Evolutionary conservation across 495 filamentous ascomycete species (phyloP), one percentile per base, ranked within the genome.

Genomic region (Baudoinia panamericana): DNA sequence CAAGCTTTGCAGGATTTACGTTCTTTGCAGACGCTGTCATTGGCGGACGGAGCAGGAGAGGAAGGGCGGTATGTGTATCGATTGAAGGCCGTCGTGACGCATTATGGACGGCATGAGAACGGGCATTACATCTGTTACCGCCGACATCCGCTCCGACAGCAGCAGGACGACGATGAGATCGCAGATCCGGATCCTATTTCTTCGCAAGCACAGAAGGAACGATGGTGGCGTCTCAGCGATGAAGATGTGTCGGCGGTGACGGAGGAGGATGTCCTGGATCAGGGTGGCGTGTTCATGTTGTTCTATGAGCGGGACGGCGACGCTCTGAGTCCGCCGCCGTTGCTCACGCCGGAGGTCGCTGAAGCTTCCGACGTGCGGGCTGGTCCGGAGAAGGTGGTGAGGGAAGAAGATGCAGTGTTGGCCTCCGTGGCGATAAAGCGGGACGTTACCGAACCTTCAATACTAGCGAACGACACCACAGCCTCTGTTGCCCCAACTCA

Each of bases 121-220:
- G 92, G 92, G 0, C 92, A 99, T 62, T 96, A 99, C 52, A 75
- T 93, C 38, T 88, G 83, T 55, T 96, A 90, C 53, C 65, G 84
- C 30, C 77, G 78, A 52, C 75, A 82, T 54, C 66, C 72, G 21
- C 27, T 36, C 2, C 28, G 17, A 26, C 23, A 42, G 35, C 18
- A 10, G 23, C n/a, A 8, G 13, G 30, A 32, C 4, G 32, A 5
- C 23, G 15, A 30, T 0, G 24, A 38, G 13, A 9, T 23, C 6
- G 21, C 27, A n/a, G 41, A 46, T 21, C 3, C 15, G 15, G 36
- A 41, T 29, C 24, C 17, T n/a, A 26, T 31, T 5, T 22, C 13
- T 2, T 16, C 29, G 13, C 11, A 31, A n/a, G 31, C 15, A 9
- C 13, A 15, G 0, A 45, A 50, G 21, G 40, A 39, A 18, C 52